Base-by-base conservation (phyloP, 2,329 filamentous ascomycete genomes). In the Xylariaceae sp. region DNA sequence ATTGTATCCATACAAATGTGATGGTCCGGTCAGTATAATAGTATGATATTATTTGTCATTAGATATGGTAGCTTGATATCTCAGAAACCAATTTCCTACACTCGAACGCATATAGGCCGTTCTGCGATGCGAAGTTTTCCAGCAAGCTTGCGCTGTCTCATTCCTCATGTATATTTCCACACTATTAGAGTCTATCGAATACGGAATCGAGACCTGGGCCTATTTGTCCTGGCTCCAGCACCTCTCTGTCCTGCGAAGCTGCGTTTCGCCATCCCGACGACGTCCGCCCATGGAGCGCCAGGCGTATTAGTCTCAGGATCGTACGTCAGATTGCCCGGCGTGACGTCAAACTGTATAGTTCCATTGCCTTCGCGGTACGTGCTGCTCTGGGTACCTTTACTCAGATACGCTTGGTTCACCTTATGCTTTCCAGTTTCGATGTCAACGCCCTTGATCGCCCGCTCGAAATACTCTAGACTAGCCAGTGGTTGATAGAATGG, bases 401-500 rank as follows among this genome's bases (percentile, higher is more conserved):
- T 76, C 9, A 63, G 58, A 53, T 74, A 76, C 3, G 47, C 39
- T 0, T 14, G 6, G 3, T 13, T 40, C 7, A 51, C 39, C 3
- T 45, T 13, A 10, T 10, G 47, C 41, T 62, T 60, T 10, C 80
- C 80, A 2, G 76, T 79, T 18, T 75, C 75, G 49, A 84, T 70
- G 49, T 82, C 78, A 17, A 69, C 63, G n/a, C 75, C 71, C 11
- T 62, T 58, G 50, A 82, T 66, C 11, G 73, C 73, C 12, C 79
- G 72, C 64, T 75, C 68, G 56, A 81, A 79, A 53, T 80, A 69
- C 54, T 74, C 73, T 12, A 80, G 65, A 7, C 77, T 65, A 12
- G 71, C 74, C 31, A 76, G 66, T 3, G 73, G 80, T 60, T 81
- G 79, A 63, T 82, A 82, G 62, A 80, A 81, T 0, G 78, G 79